Conservation (phyloP, 139 green algal species). For the Micractinium sp. region DNA sequence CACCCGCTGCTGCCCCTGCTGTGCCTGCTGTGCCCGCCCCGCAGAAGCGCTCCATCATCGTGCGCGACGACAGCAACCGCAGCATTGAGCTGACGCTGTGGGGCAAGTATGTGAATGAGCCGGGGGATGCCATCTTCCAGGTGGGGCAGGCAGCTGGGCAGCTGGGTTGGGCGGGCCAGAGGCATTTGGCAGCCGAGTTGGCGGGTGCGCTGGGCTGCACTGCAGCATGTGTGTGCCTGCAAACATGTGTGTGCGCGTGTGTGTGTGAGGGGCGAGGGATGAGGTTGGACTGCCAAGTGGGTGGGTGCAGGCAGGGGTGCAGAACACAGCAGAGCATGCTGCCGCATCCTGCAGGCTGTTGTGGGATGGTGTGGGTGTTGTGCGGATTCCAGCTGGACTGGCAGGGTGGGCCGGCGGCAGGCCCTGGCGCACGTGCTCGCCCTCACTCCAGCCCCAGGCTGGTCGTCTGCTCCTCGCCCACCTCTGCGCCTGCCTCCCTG, state of each 20-base stretch:
- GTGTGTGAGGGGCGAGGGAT: not conserved
- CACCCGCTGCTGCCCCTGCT: not conserved
- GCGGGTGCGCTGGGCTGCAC: too few species aligned
- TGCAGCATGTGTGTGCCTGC: too few species aligned
- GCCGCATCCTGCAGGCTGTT: too few species aligned
- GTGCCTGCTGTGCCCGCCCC: not conserved
- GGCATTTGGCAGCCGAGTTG: too few species aligned
- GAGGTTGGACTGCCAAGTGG: not conserved
- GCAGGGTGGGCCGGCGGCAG: too few species aligned
- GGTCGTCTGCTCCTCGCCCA: not conserved
- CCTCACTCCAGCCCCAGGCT: not conserved
- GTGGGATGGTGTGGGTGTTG: not conserved
- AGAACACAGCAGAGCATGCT: not conserved
- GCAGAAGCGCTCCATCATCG: conserved; percentile 79
- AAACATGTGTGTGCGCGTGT: not conserved
- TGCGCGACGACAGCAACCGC: conserved; percentile 78
- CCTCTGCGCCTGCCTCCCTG: not conserved
- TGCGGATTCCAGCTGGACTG: not conserved
- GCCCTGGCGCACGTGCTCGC: too few species aligned
- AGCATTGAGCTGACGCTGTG: conserved; percentile 95
- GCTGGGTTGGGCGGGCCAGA: not conserved
- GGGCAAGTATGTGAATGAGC: conserved; percentile 67
- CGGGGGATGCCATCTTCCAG: conserved; percentile 75
- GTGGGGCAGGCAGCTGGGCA: conserved; percentile 6
- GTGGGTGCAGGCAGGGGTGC: too few species aligned